These are phyloP conservation scores for Aspergillus uvarum DNA, from an alignment of 2,329 filamentous ascomycete species.

Conservation along the genomic window DNA sequence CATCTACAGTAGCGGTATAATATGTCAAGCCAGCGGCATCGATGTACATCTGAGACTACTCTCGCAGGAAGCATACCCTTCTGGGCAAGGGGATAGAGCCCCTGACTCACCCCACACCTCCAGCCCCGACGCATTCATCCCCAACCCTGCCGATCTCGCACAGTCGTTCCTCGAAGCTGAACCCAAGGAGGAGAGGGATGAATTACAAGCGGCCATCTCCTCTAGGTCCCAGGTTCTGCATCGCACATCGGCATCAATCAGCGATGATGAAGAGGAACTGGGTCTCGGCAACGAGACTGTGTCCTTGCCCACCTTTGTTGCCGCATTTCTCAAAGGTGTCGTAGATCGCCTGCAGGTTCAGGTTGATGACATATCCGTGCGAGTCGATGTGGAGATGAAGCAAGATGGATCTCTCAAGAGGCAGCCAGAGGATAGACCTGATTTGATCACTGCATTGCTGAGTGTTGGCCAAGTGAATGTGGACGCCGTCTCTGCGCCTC, in stretches of 20 bases:
- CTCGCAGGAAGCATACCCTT: constrained; percentile 38
- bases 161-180: constrained; percentile 61
- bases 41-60: constrained; percentile 65
- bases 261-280: constrained; percentile 51
- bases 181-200: constrained; percentile 56
- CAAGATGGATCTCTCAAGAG: constrained; percentile 39
- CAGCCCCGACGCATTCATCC: constrained; percentile 36
- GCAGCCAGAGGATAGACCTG: constrained; percentile 36
- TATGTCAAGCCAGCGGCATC: constrained; percentile 77
- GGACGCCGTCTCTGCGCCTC: constrained; percentile 28
- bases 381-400: constrained; percentile 51
- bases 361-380: constrained; percentile 53
- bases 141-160: constrained; percentile 59
- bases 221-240: constrained; percentile 53
- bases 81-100: constrained; percentile 32
- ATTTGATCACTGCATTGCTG: constrained; percentile 38
- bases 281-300: constrained; percentile 55
- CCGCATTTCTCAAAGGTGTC: constrained; percentile 59
- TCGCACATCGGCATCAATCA: constrained; percentile 48
- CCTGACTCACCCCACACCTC: constrained; percentile 27
- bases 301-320: constrained; percentile 59
- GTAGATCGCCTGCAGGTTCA: constrained; percentile 57
- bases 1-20: constrained; percentile 80
- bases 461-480: constrained; percentile 37
- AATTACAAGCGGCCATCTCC: constrained; percentile 58